phyloP scores from a whole-genome alignment of 371 early-diverging fungal genomes.

The Mortierella sp. region DNA sequence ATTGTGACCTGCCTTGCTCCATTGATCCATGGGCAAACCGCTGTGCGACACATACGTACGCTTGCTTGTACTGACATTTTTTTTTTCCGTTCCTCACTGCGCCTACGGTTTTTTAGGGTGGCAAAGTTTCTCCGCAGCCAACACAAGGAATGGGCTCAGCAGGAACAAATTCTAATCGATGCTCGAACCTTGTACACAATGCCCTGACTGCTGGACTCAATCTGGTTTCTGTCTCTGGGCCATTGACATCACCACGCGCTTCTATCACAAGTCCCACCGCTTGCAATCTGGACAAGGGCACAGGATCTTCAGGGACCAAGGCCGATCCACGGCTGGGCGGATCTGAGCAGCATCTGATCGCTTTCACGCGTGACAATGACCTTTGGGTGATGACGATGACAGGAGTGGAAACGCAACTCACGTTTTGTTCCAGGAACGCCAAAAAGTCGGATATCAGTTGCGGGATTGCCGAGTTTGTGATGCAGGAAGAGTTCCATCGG shows the following conservation, averaged over 20 bases:
- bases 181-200: conserved; percentile 28
- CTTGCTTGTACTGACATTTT: neutral
- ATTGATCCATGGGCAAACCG: conserved; percentile 4
- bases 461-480: conserved; percentile 80
- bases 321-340: conserved; percentile 75
- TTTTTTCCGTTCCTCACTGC: neutral
- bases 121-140: conserved; percentile 38
- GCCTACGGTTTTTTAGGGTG: conserved; percentile 26
- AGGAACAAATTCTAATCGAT: conserved; percentile 12
- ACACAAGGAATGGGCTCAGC: conserved; percentile 6
- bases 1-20: neutral
- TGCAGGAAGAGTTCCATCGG: conserved; percentile 85
- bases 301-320: conserved; percentile 33
- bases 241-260: conserved; percentile 33
- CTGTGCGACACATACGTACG: neutral
- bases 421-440: conserved; percentile 61
- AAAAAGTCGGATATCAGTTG: conserved; percentile 57
- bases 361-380: conserved; percentile 73
- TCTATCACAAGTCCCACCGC: conserved; percentile 22
- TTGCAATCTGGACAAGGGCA: conserved; percentile 26
- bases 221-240: conserved; percentile 44
- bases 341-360: conserved; percentile 57
- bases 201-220: conserved; percentile 38
- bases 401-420: conserved; percentile 73
- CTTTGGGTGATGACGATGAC: conserved; percentile 69